These are phyloP conservation scores for Galeopsis tetrahit DNA, from an alignment of 257 asterid genomes.

Conservation along the genomic window DNA sequence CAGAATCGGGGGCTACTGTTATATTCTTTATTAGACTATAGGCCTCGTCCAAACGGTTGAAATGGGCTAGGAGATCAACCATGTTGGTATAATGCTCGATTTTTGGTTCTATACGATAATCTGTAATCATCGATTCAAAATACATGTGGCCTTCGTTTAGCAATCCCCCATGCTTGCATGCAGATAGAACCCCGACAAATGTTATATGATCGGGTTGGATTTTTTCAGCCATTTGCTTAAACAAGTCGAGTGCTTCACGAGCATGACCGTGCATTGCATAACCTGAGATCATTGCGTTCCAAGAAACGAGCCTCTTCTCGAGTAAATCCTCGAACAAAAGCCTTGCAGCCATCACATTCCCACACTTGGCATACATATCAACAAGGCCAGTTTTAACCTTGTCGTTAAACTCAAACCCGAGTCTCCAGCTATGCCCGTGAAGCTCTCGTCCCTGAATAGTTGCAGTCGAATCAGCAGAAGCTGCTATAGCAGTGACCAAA, in stretches of 20 bases:
- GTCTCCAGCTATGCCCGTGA: slow-evolving; percentile 60
- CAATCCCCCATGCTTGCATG: slow-evolving; percentile 65
- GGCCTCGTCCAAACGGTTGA: slow-evolving; percentile 51
- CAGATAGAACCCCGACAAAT: slow-evolving; percentile 65
- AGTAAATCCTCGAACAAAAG: slow-evolving; percentile 48
- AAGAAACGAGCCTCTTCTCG: slow-evolving; percentile 60
- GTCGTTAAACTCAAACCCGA: slow-evolving; percentile 49
- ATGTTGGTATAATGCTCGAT: slow-evolving; percentile 67
- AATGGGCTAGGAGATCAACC: slow-evolving; percentile 69
- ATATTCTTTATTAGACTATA: slow-evolving; percentile 48
- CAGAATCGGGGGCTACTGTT: slow-evolving; percentile 58
- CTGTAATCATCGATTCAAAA: slow-evolving; percentile 49
- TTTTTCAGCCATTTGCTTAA: slow-evolving; percentile 42
- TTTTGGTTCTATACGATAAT: slow-evolving; percentile 52
- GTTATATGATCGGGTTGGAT: slow-evolving; percentile 62
- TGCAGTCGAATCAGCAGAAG: slow-evolving; percentile 55
- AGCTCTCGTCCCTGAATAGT: slow-evolving; percentile 60
- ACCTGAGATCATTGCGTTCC: slow-evolving; percentile 71
- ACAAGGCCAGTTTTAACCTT: slow-evolving; percentile 64
- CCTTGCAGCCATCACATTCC: slow-evolving; percentile 50
- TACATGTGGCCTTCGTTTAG: slow-evolving; percentile 50
- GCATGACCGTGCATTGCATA: slow-evolving; percentile 71
- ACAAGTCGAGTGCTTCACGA: slow-evolving; percentile 53
- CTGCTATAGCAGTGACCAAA: slow-evolving; percentile 55
- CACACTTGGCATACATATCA: slow-evolving; percentile 72